Evolutionary conservation across 106 monocot genomes (phyloP).

Genomic region (Alisma plantagoaquatica): DNA sequence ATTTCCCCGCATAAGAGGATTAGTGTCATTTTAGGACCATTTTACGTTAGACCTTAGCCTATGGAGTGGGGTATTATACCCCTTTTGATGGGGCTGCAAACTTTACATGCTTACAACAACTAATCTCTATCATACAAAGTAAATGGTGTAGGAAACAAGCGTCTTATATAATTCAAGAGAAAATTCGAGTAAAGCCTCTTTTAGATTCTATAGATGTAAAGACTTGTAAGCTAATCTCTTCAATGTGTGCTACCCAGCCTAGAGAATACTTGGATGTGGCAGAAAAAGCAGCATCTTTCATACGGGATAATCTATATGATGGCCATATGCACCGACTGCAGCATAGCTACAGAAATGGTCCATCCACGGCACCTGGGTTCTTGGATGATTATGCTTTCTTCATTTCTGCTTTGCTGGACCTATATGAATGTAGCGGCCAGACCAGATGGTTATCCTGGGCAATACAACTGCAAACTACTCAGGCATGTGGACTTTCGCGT

Average conservation of each 20-base stretch:
- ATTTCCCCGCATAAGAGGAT: too few relatives aligned
- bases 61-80: too few relatives aligned
- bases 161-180: too few relatives aligned
- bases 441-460: constrained; percentile 76
- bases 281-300: constrained; percentile 68
- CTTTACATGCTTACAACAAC: constrained; percentile 1
- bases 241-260: constrained; percentile 27
- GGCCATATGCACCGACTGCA: constrained; percentile 32
- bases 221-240: neutral
- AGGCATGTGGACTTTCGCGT: constrained; percentile 34
- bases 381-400: constrained; percentile 95
- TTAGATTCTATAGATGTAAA: neutral
- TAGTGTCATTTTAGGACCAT: too few relatives aligned
- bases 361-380: constrained; percentile 95
- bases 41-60: too few relatives aligned
- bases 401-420: constrained; percentile 83
- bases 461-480: constrained; percentile 68
- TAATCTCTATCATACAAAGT: neutral
- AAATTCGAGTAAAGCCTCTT: neutral
- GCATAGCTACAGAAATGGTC: constrained; percentile 86
- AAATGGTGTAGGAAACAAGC: too few relatives aligned
- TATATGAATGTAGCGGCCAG: constrained; percentile 75
- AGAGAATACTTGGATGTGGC: constrained; percentile 64
- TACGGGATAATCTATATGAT: constrained; percentile 59
- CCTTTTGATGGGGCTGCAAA: neutral